Conservation (phyloP, 2,329 filamentous ascomycete species). For the Arthrobotrys conoides region DNA sequence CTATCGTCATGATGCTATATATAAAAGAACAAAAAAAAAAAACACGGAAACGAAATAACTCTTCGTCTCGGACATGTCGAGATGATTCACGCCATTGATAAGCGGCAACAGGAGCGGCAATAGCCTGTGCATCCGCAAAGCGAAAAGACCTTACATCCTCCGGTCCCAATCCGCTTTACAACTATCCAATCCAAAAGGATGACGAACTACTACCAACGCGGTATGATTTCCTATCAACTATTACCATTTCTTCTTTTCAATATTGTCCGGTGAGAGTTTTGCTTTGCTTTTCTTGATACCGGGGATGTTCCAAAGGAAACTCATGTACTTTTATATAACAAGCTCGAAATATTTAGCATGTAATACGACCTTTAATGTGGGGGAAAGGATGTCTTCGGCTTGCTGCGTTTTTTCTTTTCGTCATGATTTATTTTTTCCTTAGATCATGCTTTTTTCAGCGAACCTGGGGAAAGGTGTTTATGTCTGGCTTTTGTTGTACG, state of each 20-base stretch:
- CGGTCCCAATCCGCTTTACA: neutral
- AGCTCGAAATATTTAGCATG: constrained; percentile 40
- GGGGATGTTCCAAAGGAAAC: constrained; percentile 37
- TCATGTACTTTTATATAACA: constrained; percentile 58
- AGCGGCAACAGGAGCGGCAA: constrained; percentile 8
- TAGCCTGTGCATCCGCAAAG: constrained; percentile 23
- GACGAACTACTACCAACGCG: constrained; percentile 7
- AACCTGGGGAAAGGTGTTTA: constrained; percentile 46
- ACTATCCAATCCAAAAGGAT: constrained; percentile 13
- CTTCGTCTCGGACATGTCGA: constrained; percentile 5
- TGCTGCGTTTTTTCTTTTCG: neutral
- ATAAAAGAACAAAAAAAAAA: constrained; percentile 21
- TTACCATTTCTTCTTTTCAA: constrained; percentile 10
- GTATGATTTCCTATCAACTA: constrained; percentile 31
- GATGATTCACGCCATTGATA: constrained; percentile 5
- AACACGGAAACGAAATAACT: constrained; percentile 38
- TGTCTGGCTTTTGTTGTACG: constrained; percentile 26
- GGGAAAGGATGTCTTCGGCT: constrained; percentile 31
- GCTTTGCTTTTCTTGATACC: constrained; percentile 19
- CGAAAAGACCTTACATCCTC: constrained; percentile 16
- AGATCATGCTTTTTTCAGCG: constrained; percentile 40
- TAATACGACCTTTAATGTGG: constrained; percentile 49
- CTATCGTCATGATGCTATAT: constrained; percentile 20
- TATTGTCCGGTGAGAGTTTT: constrained; percentile 15
- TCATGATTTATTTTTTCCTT: constrained; percentile 23